phyloP scores from a whole-genome alignment of 805 yeast species.

The Jamesozyma lodderae region DNA sequence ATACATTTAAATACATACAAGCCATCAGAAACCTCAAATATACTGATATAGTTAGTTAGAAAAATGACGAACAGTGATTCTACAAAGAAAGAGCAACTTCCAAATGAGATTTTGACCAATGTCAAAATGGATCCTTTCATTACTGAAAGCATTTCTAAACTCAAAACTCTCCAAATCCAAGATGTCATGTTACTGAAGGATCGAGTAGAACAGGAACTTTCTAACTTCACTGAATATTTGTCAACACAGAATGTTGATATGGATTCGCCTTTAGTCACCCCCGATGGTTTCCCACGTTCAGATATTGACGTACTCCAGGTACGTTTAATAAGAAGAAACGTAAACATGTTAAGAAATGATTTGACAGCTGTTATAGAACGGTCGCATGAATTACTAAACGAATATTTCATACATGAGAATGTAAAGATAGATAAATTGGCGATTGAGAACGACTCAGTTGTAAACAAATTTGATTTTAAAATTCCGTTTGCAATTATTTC shows the following conservation, averaged over 20 bases:
- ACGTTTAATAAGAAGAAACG: conserved; percentile 50
- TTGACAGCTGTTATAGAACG: conserved; percentile 39
- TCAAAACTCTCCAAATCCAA: conserved; percentile 1
- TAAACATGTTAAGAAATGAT: conserved; percentile 67
- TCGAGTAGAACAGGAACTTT: conserved; percentile 36
- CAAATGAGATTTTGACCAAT: conserved; percentile 6
- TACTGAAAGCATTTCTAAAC: conserved; percentile 1
- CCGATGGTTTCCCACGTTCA: conserved; percentile 77
- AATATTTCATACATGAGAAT: conserved; percentile 31
- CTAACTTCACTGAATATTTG: conserved; percentile 36
- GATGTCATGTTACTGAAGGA: conserved; percentile 30
- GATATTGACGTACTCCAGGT: conserved; percentile 75
- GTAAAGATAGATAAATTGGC: not conserved
- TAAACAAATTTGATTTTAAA: conserved; percentile 3
- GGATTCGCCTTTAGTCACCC: conserved; percentile 53
- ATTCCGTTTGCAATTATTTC: conserved; percentile 50
- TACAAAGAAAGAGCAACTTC: not conserved
- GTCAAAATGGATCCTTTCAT: conserved; percentile 8
- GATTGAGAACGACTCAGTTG: not conserved
- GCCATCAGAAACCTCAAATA: too few species aligned
- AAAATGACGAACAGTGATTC: not conserved
- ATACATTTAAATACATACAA: too few species aligned
- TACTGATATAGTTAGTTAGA: too few species aligned
- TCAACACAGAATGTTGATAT: conserved; percentile 44
- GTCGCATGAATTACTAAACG: conserved; percentile 39